Evolutionary conservation across 2,329 filamentous ascomycete genomes (phyloP).

Genomic region (Cladosporium austrohemisphaericum): DNA sequence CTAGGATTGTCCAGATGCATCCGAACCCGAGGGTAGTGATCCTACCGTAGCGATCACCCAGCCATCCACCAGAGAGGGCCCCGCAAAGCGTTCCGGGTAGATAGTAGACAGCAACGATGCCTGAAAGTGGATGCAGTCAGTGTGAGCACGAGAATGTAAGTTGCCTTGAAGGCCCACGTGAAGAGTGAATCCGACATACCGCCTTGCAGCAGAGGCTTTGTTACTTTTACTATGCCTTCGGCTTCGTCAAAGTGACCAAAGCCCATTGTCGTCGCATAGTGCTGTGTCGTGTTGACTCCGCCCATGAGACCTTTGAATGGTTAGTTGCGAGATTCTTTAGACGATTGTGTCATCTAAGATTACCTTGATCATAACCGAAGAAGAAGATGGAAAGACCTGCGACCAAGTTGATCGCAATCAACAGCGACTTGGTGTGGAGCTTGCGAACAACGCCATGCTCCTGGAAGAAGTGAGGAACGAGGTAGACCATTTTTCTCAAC

Average conservation of each 20-base stretch:
- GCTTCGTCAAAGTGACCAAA: slow-evolving; percentile 55
- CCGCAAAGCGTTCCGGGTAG: slow-evolving; percentile 58
- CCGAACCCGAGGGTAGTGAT: slow-evolving; percentile 62
- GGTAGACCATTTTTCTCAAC: background rate
- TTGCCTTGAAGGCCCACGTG: no score
- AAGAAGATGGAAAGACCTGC: slow-evolving; percentile 65
- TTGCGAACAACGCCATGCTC: background rate
- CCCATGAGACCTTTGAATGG: slow-evolving; percentile 44
- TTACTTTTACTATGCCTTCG: slow-evolving; percentile 50
- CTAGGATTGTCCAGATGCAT: slow-evolving; percentile 42
- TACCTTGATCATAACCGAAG: slow-evolving; percentile 54
- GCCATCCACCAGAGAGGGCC: slow-evolving; percentile 58
- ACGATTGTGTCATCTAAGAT: background rate
- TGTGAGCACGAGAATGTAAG: no score
- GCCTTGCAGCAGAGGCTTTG: slow-evolving; percentile 57
- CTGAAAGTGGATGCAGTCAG: no score
- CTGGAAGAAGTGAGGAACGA: background rate
- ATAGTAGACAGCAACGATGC: slow-evolving; percentile 57
- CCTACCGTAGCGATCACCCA: slow-evolving; percentile 60
- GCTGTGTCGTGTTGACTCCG: slow-evolving; percentile 62
- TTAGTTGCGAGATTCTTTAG: background rate
- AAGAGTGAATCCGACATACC: no score
- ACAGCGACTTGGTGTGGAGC: slow-evolving; percentile 33
- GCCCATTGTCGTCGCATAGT: slow-evolving; percentile 63
- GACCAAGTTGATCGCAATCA: slow-evolving; percentile 60